Base-by-base conservation (phyloP, 352 stramenopile genomes). In the Halophytophthora polymorphica region DNA sequence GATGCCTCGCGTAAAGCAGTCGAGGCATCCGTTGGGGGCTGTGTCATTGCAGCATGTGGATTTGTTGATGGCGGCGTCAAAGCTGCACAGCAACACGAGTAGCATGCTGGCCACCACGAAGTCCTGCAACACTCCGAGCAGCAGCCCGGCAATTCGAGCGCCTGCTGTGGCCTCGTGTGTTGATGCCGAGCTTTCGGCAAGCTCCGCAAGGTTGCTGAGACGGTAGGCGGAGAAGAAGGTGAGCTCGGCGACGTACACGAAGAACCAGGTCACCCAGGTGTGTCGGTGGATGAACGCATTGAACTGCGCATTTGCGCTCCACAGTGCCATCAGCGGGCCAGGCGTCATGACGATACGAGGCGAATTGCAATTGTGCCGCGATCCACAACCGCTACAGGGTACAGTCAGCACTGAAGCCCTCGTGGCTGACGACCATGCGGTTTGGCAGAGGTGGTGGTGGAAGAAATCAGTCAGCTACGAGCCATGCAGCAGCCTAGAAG, bases 1-100 rank as follows among this genome's bases (percentile, higher is more conserved):
- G n/a, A 71, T 55, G 0, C 61, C 61, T 6, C 22, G 48, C 4
- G 57, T 64, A 29, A 63, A 71, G 44, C 61, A 71, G 49, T 71
- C 61, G 17, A 59, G 43, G 28, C 51, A 66, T 10, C 61, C 61
- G 18, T 71, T 64, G 1, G 61, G 61, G 1, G 61, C 57, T 31
- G 61, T 67, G 40, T 71, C 61, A 18, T 71, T 67, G 52, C 61
- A 71, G 17, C 33, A 58, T 14, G 40, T 25, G 12, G 31, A 54
- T 12, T 37, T 31, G 40, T 71, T 71, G 49, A 71, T 55, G 3
- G 19, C 25, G 11, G 61, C 61, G 21, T 71, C 61, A 19, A 71
- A 56, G 4, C 44, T n/a, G 2, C 29, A 64, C 6, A 71, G 48
- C 23, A 56, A 29, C 17, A 45, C 1, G 11, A 58, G n/a, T 0